These are phyloP conservation scores for Solanum rostratum DNA, from an alignment of 257 asterid species.

Conservation along the genomic window DNA sequence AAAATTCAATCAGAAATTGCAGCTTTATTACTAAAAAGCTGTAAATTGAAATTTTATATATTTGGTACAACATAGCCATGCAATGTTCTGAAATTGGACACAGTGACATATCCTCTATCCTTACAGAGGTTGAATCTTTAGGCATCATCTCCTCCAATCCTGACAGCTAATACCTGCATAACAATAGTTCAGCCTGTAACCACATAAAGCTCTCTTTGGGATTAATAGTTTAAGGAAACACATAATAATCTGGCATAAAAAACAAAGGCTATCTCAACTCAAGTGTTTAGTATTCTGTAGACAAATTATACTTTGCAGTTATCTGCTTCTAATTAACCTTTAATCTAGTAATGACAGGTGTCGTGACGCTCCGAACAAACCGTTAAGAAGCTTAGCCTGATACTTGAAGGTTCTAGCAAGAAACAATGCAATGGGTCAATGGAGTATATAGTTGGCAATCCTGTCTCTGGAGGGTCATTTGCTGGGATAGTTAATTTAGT, in stretches of 20 bases:
- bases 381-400: background rate
- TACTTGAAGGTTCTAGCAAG: background rate
- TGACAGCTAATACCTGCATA: background rate
- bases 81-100: background rate
- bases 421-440: background rate
- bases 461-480: background rate
- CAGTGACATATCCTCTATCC: background rate
- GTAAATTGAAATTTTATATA: background rate
- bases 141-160: background rate
- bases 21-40: background rate
- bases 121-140: background rate
- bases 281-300: background rate
- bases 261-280: background rate
- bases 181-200: background rate
- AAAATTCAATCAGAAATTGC: background rate
- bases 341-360: background rate
- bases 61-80: background rate
- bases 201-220: background rate
- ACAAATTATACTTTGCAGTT: background rate
- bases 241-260: background rate
- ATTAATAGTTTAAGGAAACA: background rate
- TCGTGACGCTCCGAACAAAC: background rate
- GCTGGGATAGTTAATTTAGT: background rate
- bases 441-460: background rate
- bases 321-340: background rate